Base-by-base conservation (phyloP, 2,329 filamentous ascomycete genomes). In the Chrysoporthe puriensis region DNA sequence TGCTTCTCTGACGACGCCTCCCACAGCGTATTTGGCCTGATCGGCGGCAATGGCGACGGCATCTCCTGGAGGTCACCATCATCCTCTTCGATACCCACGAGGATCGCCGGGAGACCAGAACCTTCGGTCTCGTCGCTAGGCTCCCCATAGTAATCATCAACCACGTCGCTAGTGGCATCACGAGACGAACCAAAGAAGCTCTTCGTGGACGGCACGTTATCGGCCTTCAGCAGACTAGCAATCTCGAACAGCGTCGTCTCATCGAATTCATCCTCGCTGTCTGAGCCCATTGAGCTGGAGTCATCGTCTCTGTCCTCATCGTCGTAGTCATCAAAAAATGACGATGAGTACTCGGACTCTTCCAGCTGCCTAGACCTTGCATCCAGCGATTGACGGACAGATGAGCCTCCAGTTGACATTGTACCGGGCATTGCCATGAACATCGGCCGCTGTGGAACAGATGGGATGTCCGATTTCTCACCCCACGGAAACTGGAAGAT, bases 401-500 rank as follows among this genome's bases (percentile, higher is more conserved):
- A 66, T 3, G 75, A 73, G 21, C 77, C 78, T 3, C 81, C 81
- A 9, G 79, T 78, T 2, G 81, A 78, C 83, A 85, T 84, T 21
- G 83, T 85, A 2, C 84, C 84, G 7, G 84, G 80, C 81, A 87
- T 85, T 32, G 82, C 79, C 77, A 80, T 81, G 64, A 79, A 78
- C 71, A 76, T 77, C 44, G 76, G 77, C 9, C 76, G 76, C 65
- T 77, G 75, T 70, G 80, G 80, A 65, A 83, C 75, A 40, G 77
- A 84, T 11, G 84, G 83, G 64, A 81, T 82, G 75, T 89, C 87
- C 26, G 87, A 90, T 72, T 78, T 84, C 77, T 90, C 87, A 16
- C 88, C 88, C 86, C 87, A 90, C 2, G 88, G 86, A 71, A 90
- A 90, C 72, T 88, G 86, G 78, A 89, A 90, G 72, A 90, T 86